phyloP scores from a whole-genome alignment of 495 filamentous ascomycete species.

The Hypomontagnella monticulosa region DNA sequence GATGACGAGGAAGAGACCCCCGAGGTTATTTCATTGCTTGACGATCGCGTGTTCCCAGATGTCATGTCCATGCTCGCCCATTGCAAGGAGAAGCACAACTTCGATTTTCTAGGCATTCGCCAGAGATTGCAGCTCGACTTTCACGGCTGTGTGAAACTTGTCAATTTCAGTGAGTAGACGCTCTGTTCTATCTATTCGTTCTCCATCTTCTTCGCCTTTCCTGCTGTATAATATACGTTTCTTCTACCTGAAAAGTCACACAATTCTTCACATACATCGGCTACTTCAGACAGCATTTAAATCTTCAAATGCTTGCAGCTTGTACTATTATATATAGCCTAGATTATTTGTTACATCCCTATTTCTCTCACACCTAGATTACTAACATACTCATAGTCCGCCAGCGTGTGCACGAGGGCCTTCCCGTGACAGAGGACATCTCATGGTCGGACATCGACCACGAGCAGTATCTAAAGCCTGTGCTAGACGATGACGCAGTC shows the following conservation, averaged over 20 bases:
- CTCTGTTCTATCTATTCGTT: background rate
- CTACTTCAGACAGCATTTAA: background rate
- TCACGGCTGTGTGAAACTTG: slow-evolving; percentile 80
- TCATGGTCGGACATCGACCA: slow-evolving; percentile 69
- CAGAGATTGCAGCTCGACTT: slow-evolving; percentile 80
- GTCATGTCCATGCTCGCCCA: slow-evolving; percentile 74
- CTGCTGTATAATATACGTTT: background rate
- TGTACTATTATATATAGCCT: background rate
- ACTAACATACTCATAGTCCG: slow-evolving; percentile 48
- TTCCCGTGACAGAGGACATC: slow-evolving; percentile 63
- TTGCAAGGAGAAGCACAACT: slow-evolving; percentile 73
- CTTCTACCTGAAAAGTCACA: background rate
- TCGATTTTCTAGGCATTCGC: slow-evolving; percentile 75
- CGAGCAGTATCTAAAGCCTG: slow-evolving; percentile 81
- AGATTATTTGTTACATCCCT: too few relatives aligned
- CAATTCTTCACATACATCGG: background rate
- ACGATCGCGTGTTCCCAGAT: slow-evolving; percentile 72
- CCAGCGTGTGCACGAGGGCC: slow-evolving; percentile 54
- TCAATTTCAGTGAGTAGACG: slow-evolving; percentile 76
- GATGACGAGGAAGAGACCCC: slow-evolving; percentile 63
- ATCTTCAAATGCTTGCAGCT: too few relatives aligned
- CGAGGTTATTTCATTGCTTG: slow-evolving; percentile 74
- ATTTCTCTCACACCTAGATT: background rate
- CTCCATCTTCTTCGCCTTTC: background rate
- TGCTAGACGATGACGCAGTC: slow-evolving; percentile 89